Evolutionary conservation across 495 filamentous ascomycete species (phyloP), one percentile per base, ranked within the genome.

Genomic region (Pseudotulostoma volvatum): DNA sequence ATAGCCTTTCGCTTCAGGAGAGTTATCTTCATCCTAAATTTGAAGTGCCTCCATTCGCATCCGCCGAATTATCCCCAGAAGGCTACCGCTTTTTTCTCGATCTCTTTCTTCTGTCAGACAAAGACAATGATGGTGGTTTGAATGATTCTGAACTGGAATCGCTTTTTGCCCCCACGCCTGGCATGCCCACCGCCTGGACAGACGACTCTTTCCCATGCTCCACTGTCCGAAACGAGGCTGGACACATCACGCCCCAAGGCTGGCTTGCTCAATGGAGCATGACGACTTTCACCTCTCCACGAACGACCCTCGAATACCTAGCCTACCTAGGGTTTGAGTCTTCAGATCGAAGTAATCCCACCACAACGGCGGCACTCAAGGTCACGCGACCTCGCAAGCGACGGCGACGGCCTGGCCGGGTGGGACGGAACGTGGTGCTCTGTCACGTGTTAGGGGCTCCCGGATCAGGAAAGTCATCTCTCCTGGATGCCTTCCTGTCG

Each of bases 251-350:
- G 2, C 69, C 96, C 1, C 90, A 97, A 56, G 90, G 90, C 3
- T 97, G 90, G 90, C 71, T 97, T 13, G 92, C 90, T 3, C 90
- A 97, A 46, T 97, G 90, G 90, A 93, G 85, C 57, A 97, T 97
- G 90, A 97, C 92, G 0, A 97, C 90, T 1, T 97, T 96, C 49
- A 72, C 86, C 36, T 85, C 90, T 20, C 88, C 92, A 11, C 88
- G 85, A 52, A 96, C 85, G 0, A 96, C 90, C 0, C 63, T 97
- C 1, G 83, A 88, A 44, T 97, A 97, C 51, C 71, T 97, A 7
- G 92, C 90, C 4, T 96, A 94, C 49, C 73, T 97, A 1, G 90
- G 90, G 7, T 97, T 94, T 51, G 71, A 75, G 32, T 72, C 76
- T 9, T 77, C 75, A 18, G 72, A 75, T 20, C 70, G 74, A 33